phyloP scores from a whole-genome alignment of 2,329 filamentous ascomycete species.

The Bertia moriformis region DNA sequence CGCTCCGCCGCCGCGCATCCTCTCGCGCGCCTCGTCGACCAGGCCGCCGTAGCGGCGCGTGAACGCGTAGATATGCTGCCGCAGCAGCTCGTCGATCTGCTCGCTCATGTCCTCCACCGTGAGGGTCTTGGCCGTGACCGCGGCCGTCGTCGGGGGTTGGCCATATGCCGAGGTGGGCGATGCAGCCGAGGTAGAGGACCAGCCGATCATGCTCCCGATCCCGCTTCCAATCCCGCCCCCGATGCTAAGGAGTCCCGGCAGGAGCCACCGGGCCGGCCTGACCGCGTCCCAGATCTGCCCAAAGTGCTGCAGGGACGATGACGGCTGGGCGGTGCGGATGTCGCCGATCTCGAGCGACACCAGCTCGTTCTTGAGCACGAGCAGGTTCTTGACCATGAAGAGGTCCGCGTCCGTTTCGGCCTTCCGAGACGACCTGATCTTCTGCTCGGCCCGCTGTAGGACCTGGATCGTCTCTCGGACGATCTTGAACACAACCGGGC shows the following conservation, averaged over 20 bases:
- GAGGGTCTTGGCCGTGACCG: slow-evolving; percentile 20
- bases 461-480: slow-evolving; percentile 81
- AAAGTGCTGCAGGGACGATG: slow-evolving; percentile 45
- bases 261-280: slow-evolving; percentile 18
- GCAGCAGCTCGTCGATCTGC: slow-evolving; percentile 46
- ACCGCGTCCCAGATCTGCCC: slow-evolving; percentile 50
- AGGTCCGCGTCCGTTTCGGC: slow-evolving; percentile 63
- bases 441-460: slow-evolving; percentile 60
- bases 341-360: slow-evolving; percentile 86
- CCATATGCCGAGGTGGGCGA: slow-evolving; percentile 10
- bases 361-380: slow-evolving; percentile 89
- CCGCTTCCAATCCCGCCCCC: slow-evolving; percentile 4
- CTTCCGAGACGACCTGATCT: slow-evolving; percentile 45
- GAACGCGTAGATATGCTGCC: slow-evolving; percentile 48
- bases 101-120: slow-evolving; percentile 45
- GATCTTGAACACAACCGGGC: slow-evolving; percentile 49
- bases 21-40: slow-evolving; percentile 30
- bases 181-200: slow-evolving; percentile 9
- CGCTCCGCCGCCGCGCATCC: slow-evolving; percentile 5
- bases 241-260: neutral
- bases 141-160: slow-evolving; percentile 8
- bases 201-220: too few relatives aligned
- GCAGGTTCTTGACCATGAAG: slow-evolving; percentile 86
- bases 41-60: slow-evolving; percentile 42
- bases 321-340: slow-evolving; percentile 7